Conservation (phyloP, 2,329 filamentous ascomycete species). For the Pyrenochaeta sp. region DNA sequence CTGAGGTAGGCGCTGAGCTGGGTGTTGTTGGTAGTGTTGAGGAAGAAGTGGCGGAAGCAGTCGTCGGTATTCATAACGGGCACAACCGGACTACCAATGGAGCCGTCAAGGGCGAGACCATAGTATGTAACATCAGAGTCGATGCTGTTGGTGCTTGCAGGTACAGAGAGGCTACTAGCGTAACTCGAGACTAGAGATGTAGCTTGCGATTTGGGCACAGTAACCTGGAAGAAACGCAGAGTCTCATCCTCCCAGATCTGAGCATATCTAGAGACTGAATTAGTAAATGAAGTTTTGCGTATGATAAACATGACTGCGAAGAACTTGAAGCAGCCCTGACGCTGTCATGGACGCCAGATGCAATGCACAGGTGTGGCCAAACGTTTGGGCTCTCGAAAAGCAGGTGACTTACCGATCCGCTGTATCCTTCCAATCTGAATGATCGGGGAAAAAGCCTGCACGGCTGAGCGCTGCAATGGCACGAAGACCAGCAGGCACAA, state of each 20-base stretch:
- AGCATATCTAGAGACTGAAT: slow-evolving; percentile 53
- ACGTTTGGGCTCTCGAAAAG: neutral
- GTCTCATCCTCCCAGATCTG: slow-evolving; percentile 70
- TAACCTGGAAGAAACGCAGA: slow-evolving; percentile 64
- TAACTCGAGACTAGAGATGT: slow-evolving; percentile 60
- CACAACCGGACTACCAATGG: slow-evolving; percentile 56
- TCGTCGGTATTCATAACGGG: slow-evolving; percentile 71
- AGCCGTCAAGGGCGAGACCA: slow-evolving; percentile 64
- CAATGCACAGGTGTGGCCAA: too few species aligned
- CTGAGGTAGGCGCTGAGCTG: slow-evolving; percentile 67
- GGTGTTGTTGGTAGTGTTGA: slow-evolving; percentile 66
- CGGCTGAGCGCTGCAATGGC: slow-evolving; percentile 64
- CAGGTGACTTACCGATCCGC: slow-evolving; percentile 42
- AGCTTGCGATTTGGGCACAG: slow-evolving; percentile 56
- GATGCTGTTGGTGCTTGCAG: slow-evolving; percentile 54
- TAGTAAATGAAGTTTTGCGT: neutral
- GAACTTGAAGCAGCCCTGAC: neutral
- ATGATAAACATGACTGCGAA: neutral
- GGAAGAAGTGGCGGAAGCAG: slow-evolving; percentile 69
- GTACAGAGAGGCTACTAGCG: slow-evolving; percentile 56
- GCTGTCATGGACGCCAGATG: too few species aligned
- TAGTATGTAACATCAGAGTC: slow-evolving; percentile 62
- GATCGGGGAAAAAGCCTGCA: slow-evolving; percentile 60
- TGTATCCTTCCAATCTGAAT: slow-evolving; percentile 56
- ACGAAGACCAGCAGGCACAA: slow-evolving; percentile 68